phyloP scores from a whole-genome alignment of 108 stramenopile species.

The Stephanodiscus minutulus region DNA sequence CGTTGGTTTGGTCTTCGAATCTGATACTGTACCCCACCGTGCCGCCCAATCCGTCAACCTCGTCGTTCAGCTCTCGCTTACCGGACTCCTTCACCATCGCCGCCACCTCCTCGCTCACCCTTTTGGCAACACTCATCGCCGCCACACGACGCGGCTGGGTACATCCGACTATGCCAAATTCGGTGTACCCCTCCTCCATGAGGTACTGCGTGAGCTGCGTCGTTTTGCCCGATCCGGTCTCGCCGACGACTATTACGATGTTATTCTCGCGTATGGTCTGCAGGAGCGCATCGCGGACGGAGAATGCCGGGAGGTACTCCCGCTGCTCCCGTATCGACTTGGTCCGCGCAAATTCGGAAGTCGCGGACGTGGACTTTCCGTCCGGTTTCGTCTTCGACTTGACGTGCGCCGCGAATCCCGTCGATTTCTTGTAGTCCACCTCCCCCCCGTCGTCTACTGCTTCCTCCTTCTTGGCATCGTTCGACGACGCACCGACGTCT shows the following conservation, averaged over 20 bases:
- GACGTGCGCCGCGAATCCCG: slow-evolving; percentile 88
- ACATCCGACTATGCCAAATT: slow-evolving; percentile 96
- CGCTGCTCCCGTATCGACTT: slow-evolving; percentile 94
- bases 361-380: slow-evolving; percentile 37
- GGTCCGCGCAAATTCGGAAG: slow-evolving; percentile 83
- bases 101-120: slow-evolving; percentile 96
- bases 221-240: slow-evolving; percentile 93
- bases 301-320: slow-evolving; percentile 92
- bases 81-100: slow-evolving; percentile 63
- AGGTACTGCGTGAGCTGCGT: slow-evolving; percentile 99
- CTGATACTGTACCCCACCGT: slow-evolving; percentile 98
- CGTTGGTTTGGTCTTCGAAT: slow-evolving; percentile 95
- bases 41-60: slow-evolving; percentile 88
- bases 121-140: slow-evolving; percentile 99
- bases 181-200: slow-evolving; percentile 93
- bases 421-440: slow-evolving; percentile 87
- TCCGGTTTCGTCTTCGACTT: slow-evolving; percentile 55
- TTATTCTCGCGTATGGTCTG: slow-evolving; percentile 93
- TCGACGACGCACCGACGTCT: slow-evolving; percentile 25
- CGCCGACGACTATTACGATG: slow-evolving; percentile 94
- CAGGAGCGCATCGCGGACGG: slow-evolving; percentile 93
- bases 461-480: slow-evolving; percentile 26
- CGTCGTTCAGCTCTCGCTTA: slow-evolving; percentile 45
- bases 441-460: slow-evolving; percentile 60
- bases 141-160: slow-evolving; percentile 95